A percentile compares a stretch with the other conserved stretches of the same genome.
These are phyloP conservation scores for Quercus suber DNA, from an alignment of 306 rosid species.

Conservation along the genomic window DNA sequence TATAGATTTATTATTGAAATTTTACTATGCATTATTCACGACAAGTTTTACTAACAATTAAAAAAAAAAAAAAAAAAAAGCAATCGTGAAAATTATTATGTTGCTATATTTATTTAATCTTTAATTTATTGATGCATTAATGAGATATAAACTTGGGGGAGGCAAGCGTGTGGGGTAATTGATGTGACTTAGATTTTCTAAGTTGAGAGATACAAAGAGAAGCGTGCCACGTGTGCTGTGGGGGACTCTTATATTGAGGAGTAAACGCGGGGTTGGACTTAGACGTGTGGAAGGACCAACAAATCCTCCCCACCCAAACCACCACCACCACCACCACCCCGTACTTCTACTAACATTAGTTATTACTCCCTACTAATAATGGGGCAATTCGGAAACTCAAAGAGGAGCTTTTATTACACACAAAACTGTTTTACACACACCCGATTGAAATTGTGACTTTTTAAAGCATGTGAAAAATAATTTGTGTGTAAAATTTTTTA, in stretches of 20 bases:
- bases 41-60: too few species aligned
- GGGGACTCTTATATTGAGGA: constrained; percentile 30
- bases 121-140: too few species aligned
- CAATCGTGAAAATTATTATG: too few species aligned
- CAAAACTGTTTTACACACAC: too few species aligned
- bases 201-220: not conserved
- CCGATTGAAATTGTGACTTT: too few species aligned
- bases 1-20: too few species aligned
- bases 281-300: constrained; percentile 50
- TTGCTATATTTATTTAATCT: too few species aligned
- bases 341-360: not conserved
- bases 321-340: not conserved
- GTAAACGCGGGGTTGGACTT: constrained; percentile 54
- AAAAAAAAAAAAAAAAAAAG: too few species aligned
- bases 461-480: too few species aligned
- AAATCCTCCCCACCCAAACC: constrained; percentile 7
- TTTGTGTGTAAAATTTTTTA: too few species aligned
- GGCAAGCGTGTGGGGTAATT: constrained; percentile 62
- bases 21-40: too few species aligned
- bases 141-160: not conserved
- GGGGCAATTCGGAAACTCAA: constrained; percentile 36
- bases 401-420: too few species aligned
- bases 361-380: constrained; percentile 20
- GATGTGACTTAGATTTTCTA: constrained; percentile 43
- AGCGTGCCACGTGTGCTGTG: constrained; percentile 56